These are phyloP conservation scores for Asclepias syriaca DNA, from an alignment of 257 asterid genomes.

Conservation along the genomic window DNA sequence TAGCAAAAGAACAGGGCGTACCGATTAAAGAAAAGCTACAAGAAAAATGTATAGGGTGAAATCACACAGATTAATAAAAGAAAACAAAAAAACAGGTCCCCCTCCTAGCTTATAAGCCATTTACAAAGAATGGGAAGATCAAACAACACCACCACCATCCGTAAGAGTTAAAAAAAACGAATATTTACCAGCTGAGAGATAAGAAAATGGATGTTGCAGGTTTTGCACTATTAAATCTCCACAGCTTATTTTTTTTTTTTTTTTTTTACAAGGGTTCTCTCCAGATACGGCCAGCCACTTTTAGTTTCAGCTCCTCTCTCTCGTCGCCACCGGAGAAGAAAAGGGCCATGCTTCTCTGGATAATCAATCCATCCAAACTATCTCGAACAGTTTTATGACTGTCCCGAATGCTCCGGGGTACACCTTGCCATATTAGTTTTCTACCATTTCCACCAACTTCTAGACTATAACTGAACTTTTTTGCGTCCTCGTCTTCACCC, in stretches of 20 bases:
- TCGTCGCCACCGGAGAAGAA: slow-evolving; percentile 30
- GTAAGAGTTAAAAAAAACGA: neutral
- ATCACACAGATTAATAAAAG: neutral
- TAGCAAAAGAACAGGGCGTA: neutral
- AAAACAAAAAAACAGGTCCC: neutral
- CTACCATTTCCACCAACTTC: slow-evolving; percentile 37
- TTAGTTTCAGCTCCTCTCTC: slow-evolving; percentile 31
- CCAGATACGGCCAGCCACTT: slow-evolving; percentile 34
- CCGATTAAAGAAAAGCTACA: neutral
- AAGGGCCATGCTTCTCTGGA: slow-evolving; percentile 32
- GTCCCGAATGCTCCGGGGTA: slow-evolving; percentile 38
- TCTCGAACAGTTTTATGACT: slow-evolving; percentile 33
- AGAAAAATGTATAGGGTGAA: neutral
- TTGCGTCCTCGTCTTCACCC: slow-evolving; percentile 37
- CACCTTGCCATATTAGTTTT: slow-evolving; percentile 35
- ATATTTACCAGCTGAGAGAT: neutral
- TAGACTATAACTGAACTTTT: slow-evolving; percentile 29
- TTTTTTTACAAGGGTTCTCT: slow-evolving; percentile 11
- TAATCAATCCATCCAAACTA: slow-evolving; percentile 32
- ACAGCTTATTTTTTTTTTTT: neutral
- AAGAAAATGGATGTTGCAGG: neutral
- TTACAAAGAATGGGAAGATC: slow-evolving; percentile 5
- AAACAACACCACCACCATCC: neutral
- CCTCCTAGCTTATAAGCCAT: neutral
- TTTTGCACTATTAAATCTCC: neutral